Evolutionary conservation across 1,284 basidiomycete species (phyloP).

Genomic region (Austroboletus olivaceoglutinosus): DNA sequence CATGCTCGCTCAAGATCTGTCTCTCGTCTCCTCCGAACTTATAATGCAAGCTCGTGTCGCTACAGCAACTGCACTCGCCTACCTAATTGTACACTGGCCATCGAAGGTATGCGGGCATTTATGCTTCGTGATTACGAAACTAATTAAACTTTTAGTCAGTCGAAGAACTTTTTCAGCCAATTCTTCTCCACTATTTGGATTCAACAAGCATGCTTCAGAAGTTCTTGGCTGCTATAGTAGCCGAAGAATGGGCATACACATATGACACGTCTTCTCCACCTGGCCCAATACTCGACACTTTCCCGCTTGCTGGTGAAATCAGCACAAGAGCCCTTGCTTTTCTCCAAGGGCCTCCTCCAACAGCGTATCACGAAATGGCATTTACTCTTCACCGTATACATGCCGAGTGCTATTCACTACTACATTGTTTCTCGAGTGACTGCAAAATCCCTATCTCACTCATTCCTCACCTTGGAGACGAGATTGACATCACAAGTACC

Average conservation of each 20-base stretch:
- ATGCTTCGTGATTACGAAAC: not conserved
- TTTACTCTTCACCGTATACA: constrained; percentile 80
- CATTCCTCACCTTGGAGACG: constrained; percentile 77
- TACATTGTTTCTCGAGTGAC: constrained; percentile 79
- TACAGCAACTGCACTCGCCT: constrained; percentile 78
- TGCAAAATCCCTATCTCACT: constrained; percentile 82
- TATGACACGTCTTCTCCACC: constrained; percentile 39
- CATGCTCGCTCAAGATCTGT: constrained; percentile 90
- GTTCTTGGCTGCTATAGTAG: constrained; percentile 78
- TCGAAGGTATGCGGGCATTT: constrained; percentile 41
- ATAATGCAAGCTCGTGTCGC: constrained; percentile 83
- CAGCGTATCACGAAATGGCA: constrained; percentile 91
- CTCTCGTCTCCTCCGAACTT: constrained; percentile 77
- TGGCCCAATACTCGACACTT: constrained; percentile 50
- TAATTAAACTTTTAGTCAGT: constrained; percentile 33
- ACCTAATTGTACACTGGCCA: constrained; percentile 70
- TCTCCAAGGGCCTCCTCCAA: constrained; percentile 73
- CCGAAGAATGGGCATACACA: constrained; percentile 91
- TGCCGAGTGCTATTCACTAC: constrained; percentile 75
- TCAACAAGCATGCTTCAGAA: constrained; percentile 92
- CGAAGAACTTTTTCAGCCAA: constrained; percentile 65
- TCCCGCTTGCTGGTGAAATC: constrained; percentile 64
- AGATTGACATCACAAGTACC: constrained; percentile 74
- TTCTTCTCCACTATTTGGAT: constrained; percentile 76
- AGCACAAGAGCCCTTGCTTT: constrained; percentile 64